Percentiles rank a stretch among this genome's conserved stretches.
These are phyloP conservation scores for Nicotiana obtusifolia DNA, from an alignment of 257 asterid genomes.

Conservation along the genomic window DNA sequence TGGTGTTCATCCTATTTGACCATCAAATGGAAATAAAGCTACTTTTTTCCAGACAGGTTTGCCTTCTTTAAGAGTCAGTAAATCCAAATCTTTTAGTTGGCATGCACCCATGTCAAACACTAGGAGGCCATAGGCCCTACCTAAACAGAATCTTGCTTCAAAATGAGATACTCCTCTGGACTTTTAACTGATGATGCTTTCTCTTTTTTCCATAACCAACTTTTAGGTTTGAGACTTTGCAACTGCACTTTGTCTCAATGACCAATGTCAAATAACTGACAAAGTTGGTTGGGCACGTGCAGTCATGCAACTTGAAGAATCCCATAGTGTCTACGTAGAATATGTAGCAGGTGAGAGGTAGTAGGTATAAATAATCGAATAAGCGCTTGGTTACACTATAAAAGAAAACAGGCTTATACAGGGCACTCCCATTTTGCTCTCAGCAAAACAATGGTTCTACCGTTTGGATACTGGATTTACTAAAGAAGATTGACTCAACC, in stretches of 20 bases:
- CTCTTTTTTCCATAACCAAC: not conserved
- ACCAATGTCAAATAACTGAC: not conserved
- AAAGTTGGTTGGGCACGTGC: not conserved
- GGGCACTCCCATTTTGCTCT: not conserved
- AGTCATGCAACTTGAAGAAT: not conserved
- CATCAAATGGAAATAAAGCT: conserved; percentile 12
- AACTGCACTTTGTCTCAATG: not conserved
- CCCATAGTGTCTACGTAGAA: not conserved
- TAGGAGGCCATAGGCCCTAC: conserved; percentile 8
- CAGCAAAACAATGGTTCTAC: not conserved
- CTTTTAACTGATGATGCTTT: not conserved
- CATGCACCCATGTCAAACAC: conserved; percentile 10
- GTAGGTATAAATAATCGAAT: not conserved
- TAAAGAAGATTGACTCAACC: not conserved
- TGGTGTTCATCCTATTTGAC: conserved; percentile 12
- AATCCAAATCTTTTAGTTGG: not conserved
- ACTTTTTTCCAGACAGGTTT: conserved; percentile 21
- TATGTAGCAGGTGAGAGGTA: not conserved
- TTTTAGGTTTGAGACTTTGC: not conserved
- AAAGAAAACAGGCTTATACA: not conserved
- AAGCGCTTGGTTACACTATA: too few species aligned
- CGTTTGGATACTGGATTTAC: not conserved
- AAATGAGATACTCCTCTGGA: not conserved
- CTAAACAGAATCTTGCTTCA: conserved; percentile 15
- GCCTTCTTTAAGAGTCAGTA: conserved; percentile 10